Base-by-base conservation (phyloP, 495 filamentous ascomycete species). In the Paragyromitra xinjiangensis region DNA sequence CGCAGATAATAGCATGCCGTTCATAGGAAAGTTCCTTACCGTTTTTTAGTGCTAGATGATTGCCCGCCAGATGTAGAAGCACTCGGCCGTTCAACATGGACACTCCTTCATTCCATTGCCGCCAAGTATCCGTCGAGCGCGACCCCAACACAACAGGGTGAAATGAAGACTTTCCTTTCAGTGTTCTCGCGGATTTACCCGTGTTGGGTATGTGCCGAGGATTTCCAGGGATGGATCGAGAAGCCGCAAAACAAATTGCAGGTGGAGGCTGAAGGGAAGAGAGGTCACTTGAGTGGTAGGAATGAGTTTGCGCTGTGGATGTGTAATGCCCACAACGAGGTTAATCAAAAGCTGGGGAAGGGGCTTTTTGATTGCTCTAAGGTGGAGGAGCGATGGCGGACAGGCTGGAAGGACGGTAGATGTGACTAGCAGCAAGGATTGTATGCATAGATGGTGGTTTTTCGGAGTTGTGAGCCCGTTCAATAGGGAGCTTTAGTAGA, bases 281-380 rank as follows among this genome's bases (percentile, higher is more conserved):
- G 69, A 12, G 94, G 94, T 50, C 87, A 86, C 78, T 95, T 87
- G 95, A 94, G 82, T 90, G 95, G 85, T 91, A 95, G 84, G 94
- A 98, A 87, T 95, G 97, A 87, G 93, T 94, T 99, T 81, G 95
- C 94, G 53, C 87, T 86, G 78, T 99, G 96, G 96, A 91, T 98
- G 87, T 99, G 95, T 81, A 92, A 95, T 84, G 95, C 95, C 80
- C 95, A 99, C 87, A 99, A 99, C 86, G 94, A 93, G 79, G 95
- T 99, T 26, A 99, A 99, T 87, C 86, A 88, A 63, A 98, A 97
- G 85, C 82, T 98, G 76, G 95, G 95, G 73, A 98, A 98, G 87
- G 86, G 89, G 80, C 87, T 87, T 80, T 99, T 99, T 87, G 94
- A 99, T 87, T 98, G 95, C 85, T 85, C 85, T 26, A 89, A 88